Percentiles rank a stretch among this genome's conserved stretches.
phyloP scores from a whole-genome alignment of 768 basidiomycete species.

The Pulveroboletus frians region DNA sequence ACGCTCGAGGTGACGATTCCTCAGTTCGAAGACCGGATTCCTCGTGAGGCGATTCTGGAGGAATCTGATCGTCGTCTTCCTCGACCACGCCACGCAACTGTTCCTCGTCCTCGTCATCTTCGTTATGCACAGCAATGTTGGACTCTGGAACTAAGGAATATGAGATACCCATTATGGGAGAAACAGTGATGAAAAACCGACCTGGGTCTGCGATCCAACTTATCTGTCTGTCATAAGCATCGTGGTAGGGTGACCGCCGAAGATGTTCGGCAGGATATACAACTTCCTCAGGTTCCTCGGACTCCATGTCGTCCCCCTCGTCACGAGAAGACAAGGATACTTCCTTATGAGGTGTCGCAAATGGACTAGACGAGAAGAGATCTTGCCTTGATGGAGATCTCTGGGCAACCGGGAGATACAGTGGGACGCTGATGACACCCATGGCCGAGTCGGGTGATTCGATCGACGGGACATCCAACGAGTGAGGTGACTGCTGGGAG shows the following conservation, averaged over 20 bases:
- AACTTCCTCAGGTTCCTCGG: conserved; percentile 51
- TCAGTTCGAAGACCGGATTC: conserved; percentile 45
- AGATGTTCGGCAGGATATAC: conserved; percentile 56
- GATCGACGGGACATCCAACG: conserved; percentile 49
- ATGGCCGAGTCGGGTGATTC: conserved; percentile 41
- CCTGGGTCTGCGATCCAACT: conserved; percentile 78
- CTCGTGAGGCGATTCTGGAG: conserved; percentile 46
- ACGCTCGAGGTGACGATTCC: conserved; percentile 51
- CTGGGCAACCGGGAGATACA: conserved; percentile 41
- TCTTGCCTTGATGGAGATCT: conserved; percentile 52
- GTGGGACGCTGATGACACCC: conserved; percentile 43
- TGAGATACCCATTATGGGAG: conserved; percentile 11
- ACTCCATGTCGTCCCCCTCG: conserved; percentile 46
- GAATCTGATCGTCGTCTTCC: conserved; percentile 48
- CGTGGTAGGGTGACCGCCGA: conserved; percentile 47
- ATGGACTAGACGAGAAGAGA: conserved; percentile 62
- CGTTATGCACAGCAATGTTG: conserved; percentile 58
- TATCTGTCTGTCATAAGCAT: conserved; percentile 49
- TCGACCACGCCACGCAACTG: conserved; percentile 32
- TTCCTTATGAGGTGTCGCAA: conserved; percentile 67
- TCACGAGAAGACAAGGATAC: conserved; percentile 42
- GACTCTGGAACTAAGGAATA: conserved; percentile 47
- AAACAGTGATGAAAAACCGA: conserved; percentile 30
- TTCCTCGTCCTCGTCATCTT: conserved; percentile 42
- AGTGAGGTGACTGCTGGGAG: conserved; percentile 40